These are phyloP conservation scores for Ogataea ramenticola DNA, from an alignment of 805 yeast species.

Conservation along the genomic window DNA sequence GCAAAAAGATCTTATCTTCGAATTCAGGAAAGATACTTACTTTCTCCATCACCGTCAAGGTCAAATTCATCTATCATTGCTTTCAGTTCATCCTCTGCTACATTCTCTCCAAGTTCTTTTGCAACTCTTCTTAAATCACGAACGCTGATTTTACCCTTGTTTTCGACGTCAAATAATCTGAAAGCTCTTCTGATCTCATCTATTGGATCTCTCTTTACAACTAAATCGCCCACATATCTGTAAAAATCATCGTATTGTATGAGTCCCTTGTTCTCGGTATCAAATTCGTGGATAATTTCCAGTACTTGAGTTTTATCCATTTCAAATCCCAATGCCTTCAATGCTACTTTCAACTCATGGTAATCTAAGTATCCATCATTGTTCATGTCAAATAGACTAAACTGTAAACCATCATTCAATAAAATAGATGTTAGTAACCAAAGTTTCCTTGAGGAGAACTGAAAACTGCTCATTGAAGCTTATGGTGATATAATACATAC, in stretches of 20 bases:
- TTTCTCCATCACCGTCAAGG: conserved; percentile 92
- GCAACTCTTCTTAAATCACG: conserved; percentile 84
- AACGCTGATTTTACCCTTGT: conserved; percentile 77
- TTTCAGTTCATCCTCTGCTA: conserved; percentile 84
- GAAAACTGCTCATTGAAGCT: no score
- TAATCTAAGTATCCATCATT: conserved; percentile 85
- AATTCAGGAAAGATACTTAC: conserved; percentile 38
- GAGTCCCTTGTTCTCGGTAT: conserved; percentile 62
- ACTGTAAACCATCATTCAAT: conserved; percentile 27
- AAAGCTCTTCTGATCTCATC: conserved; percentile 92
- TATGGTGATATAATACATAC: conserved; percentile 21
- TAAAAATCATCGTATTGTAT: conserved; percentile 80
- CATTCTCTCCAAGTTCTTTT: conserved; percentile 84
- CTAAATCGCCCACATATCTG: conserved; percentile 71
- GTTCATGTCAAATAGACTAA: conserved; percentile 85
- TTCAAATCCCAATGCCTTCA: conserved; percentile 90
- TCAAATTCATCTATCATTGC: conserved; percentile 99
- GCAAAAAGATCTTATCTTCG: neutral
- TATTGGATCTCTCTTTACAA: conserved; percentile 83
- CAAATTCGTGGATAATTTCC: conserved; percentile 73
- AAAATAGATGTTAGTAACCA: no score
- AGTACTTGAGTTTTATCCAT: conserved; percentile 68
- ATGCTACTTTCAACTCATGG: conserved; percentile 90
- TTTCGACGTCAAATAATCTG: conserved; percentile 79
- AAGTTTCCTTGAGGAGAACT: no score